Conservation (phyloP, 441 rosid species). For the Adansonia gregorii region DNA sequence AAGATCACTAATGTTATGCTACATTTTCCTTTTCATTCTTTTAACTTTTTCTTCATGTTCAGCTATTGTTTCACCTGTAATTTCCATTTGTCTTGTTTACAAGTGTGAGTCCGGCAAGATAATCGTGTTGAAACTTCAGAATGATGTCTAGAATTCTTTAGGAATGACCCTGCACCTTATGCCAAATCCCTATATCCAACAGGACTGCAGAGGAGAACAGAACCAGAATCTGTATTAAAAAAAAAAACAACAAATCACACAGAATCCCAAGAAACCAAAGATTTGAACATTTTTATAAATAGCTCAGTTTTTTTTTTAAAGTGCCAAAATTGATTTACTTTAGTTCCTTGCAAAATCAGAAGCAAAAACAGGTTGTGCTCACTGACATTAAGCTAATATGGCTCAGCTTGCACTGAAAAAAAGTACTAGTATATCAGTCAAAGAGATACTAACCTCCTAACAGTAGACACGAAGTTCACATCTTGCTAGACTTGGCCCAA, state of each 20-base stretch:
- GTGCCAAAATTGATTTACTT: not conserved
- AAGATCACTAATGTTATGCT: constrained; percentile 32
- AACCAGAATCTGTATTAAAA: constrained; percentile 32
- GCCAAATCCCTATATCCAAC: constrained; percentile 25
- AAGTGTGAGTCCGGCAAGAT: constrained; percentile 38
- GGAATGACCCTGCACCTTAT: too few species aligned
- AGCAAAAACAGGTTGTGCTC: not conserved
- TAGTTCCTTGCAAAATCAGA: too few species aligned
- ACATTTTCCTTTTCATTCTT: constrained; percentile 21
- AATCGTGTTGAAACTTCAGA: constrained; percentile 28
- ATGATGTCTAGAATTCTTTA: not conserved
- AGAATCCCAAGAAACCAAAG: constrained; percentile 6
- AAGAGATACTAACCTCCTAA: constrained; percentile 41
- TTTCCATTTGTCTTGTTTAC: constrained; percentile 41
- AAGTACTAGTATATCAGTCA: constrained; percentile 14
- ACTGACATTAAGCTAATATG: not conserved
- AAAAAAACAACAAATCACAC: not conserved
- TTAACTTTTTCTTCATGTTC: constrained; percentile 13
- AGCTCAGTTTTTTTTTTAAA: not conserved
- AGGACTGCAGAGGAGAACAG: constrained; percentile 27
- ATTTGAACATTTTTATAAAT: not conserved
- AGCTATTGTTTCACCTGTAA: constrained; percentile 17
- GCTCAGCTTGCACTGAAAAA: not conserved
- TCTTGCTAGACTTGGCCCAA: constrained; percentile 82
- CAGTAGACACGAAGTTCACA: constrained; percentile 44